Base-by-base conservation (phyloP, 2,329 filamentous ascomycete genomes). In the Stenocarpella maydis region DNA sequence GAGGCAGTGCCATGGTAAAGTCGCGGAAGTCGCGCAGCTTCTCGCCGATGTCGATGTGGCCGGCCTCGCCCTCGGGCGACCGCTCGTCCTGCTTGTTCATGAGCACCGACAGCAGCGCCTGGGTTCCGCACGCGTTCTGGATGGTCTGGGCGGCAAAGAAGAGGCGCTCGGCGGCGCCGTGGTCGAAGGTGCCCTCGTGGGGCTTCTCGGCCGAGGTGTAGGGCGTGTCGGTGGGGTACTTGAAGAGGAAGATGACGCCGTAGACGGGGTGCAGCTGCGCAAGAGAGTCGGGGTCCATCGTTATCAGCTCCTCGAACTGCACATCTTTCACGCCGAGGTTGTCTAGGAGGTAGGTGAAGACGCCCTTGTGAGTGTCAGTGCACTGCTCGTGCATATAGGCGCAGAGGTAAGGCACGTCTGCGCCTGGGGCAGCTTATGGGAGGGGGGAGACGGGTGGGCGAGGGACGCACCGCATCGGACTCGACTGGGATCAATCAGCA, bases 231-330 rank as follows among this genome's bases (percentile, higher is more conserved):
- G 90, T 94, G 63, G 89, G 93, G 82, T 93, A 99, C 83, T 98
- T 98, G 90, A 99, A 99, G 80, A 99, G 93, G 82, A 99, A 99
- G 77, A 99, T 98, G 74, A 99, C 94, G 76, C 96, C 96, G 83
- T 97, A 97, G 65, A 97, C 86, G 21, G 93, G 92, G 75, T 91
- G 90, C 41, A 94, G 87, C 73, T 90, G 83, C 52, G 88, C 86
- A 15, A 97, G 87, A 69, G 88, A 87, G 65, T 93, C 89, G 8
- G 93, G 85, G 75, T 98, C 95, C 73, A 99, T 90, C 1, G 93
- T 92, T 69, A 98, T 89, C 73, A 99, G 90, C 83, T 99, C 96
- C 83, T 98, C 96, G 79, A 98, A 98, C 81, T 99, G 96, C 2
- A 98, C 94, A 78, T 93, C 90, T 80, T 95, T 92, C 75, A 97